Conservation (phyloP, 352 stramenopile species). For the Globisporangium barbulae region DNA sequence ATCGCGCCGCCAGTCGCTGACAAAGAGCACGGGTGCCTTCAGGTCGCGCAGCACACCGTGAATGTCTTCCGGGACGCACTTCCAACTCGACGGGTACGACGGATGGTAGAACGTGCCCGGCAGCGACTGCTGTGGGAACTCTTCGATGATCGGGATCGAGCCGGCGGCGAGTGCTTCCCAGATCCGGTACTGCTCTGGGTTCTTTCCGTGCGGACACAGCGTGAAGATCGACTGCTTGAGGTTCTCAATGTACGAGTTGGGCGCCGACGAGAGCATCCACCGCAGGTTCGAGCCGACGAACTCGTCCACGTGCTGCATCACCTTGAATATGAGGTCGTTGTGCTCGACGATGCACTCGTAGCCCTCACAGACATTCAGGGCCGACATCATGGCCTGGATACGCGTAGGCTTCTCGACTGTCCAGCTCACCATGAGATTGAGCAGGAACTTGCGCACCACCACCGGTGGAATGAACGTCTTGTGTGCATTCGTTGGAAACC, state of each 20-base stretch:
- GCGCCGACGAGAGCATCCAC: conserved; percentile 46
- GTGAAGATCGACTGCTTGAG: conserved; percentile 61
- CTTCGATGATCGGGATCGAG: conserved; percentile 64
- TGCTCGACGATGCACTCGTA: conserved; percentile 51
- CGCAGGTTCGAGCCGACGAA: conserved; percentile 37
- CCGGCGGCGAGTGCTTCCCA: conserved; percentile 61
- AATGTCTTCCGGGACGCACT: conserved; percentile 50
- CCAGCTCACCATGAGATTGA: conserved; percentile 72
- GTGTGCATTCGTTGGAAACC: conserved; percentile 54
- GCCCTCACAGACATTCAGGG: conserved; percentile 35
- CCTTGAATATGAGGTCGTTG: conserved; percentile 61
- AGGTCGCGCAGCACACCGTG: conserved; percentile 46
- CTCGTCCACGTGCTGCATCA: conserved; percentile 46
- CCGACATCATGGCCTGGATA: conserved; percentile 55
- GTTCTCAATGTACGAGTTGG: conserved; percentile 45
- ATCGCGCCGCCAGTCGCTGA: conserved; percentile 54
- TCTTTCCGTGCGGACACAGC: conserved; percentile 58
- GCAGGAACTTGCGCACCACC: conserved; percentile 28
- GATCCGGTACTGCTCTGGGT: conserved; percentile 67
- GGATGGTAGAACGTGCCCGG: conserved; percentile 56
- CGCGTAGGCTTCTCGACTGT: conserved; percentile 60
- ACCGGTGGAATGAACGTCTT: conserved; percentile 21
- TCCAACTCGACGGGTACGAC: conserved; percentile 56
- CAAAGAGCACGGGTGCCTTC: conserved; percentile 55
- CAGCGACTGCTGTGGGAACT: conserved; percentile 31